Base-by-base conservation (phyloP, 2,329 filamentous ascomycete genomes). In the Metarhizium sp. region DNA sequence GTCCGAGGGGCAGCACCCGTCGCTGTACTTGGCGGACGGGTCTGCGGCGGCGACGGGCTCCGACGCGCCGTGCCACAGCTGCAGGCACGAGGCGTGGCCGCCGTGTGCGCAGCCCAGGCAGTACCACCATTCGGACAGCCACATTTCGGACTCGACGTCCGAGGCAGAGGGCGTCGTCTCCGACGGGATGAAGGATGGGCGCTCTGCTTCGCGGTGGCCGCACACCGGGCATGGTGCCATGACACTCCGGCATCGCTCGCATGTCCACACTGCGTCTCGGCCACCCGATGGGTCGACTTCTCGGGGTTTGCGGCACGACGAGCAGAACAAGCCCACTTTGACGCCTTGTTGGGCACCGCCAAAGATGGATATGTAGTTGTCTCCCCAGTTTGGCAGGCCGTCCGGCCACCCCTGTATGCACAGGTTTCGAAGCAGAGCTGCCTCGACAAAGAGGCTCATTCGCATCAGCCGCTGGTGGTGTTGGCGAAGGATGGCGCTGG, bases 21-120 rank as follows among this genome's bases (percentile, higher is more conserved):
- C 80, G 36, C 77, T 78, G 59, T 67, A 73, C 25, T 69, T 68
- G 34, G 61, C 58, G 0, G 64, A 59, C 1, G 59, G 58, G 4
- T 58, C 57, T 4, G 59, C 34, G 8, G 56, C 56, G 32, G 63
- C 60, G 18, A 61, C 60, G 38, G 55, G 20, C 11, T 69, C 60
- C 36, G 61, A 62, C 2, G 73, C 63, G 0, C 72, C 72, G 64
- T 86, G 82, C 83, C 83, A 86, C 2, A 73, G 73, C 54, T 78
- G 74, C 1, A 86, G 72, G 56, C 83, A 86, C 0, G 76, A 76
- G 0, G 78, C 75, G 64, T 86, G 83, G 0, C 83, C 83, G 32
- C 83, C 83, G 60, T 86, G 83, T 1, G 76, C 76, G 61, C 83
- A 86, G 13, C 78, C 79, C 1, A 79, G 77, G 56, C 83, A 86